A percentile compares a stretch with the other conserved stretches of the same genome.
Conservation (phyloP, 495 filamentous ascomycete genomes). For the Mytilinidion resinicola region DNA sequence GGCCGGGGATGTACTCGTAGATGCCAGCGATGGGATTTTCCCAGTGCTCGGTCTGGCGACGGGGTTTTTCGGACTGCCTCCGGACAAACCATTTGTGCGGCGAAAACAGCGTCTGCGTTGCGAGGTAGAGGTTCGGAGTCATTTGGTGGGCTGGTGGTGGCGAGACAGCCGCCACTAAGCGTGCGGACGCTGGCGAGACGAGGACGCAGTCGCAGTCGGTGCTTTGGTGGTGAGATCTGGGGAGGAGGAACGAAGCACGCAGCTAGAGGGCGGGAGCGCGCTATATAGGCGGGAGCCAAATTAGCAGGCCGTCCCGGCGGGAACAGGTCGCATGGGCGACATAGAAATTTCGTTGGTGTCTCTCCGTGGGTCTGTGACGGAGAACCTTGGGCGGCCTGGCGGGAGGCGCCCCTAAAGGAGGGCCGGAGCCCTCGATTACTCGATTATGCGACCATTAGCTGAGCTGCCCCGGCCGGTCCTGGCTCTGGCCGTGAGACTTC, state of each 20-base stretch:
- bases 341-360: too few relatives aligned
- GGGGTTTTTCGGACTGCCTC: conserved; percentile 13
- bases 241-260: neutral
- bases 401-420: neutral
- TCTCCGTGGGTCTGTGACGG: too few relatives aligned
- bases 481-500: neutral
- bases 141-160: conserved; percentile 12
- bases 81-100: conserved; percentile 29
- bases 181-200: neutral
- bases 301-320: neutral
- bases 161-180: neutral
- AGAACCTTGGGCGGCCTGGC: too few relatives aligned
- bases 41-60: conserved; percentile 31
- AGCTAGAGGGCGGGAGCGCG: neutral
- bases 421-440: too few relatives aligned
- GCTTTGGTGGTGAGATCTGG: neutral
- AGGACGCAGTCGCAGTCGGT: neutral
- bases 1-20: conserved; percentile 32
- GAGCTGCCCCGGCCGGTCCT: too few relatives aligned
- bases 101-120: conserved; percentile 25
- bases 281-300: conserved; percentile 4
- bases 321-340: neutral
- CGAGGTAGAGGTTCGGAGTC: conserved; percentile 32
- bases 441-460: too few relatives aligned
- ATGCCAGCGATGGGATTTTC: conserved; percentile 21